These are phyloP conservation scores for Vitis rupestris DNA, from an alignment of 164 flowering plant species.

Conservation along the genomic window DNA sequence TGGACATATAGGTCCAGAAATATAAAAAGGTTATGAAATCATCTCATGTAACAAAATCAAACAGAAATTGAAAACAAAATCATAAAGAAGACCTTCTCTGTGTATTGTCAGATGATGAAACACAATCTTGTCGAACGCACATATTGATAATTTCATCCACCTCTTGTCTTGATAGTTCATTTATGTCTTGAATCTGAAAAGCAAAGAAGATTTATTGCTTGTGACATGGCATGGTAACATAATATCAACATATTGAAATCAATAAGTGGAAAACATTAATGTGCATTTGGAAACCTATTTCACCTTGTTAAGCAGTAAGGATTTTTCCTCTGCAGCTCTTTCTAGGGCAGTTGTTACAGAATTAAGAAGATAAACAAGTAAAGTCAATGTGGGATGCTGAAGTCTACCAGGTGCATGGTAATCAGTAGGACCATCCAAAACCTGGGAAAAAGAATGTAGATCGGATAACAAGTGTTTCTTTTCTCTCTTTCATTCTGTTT, in stretches of 20 bases:
- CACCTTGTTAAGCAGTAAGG: slow-evolving; percentile 75
- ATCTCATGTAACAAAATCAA: neutral
- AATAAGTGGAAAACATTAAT: neutral
- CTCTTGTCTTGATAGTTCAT: slow-evolving; percentile 93
- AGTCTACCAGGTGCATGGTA: slow-evolving; percentile 31
- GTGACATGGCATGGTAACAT: neutral
- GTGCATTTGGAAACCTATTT: neutral
- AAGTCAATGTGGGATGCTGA: slow-evolving; percentile 62
- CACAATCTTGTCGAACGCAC: slow-evolving; percentile 46
- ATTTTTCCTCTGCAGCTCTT: slow-evolving; percentile 84
- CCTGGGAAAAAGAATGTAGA: slow-evolving; percentile 35
- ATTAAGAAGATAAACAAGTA: slow-evolving; percentile 53
- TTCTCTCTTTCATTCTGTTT: no score
- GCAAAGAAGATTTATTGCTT: slow-evolving; percentile 1
- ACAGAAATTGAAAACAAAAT: neutral
- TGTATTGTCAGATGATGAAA: slow-evolving; percentile 68
- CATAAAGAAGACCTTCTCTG: slow-evolving; percentile 60
- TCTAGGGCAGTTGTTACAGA: slow-evolving; percentile 65
- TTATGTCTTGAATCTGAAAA: slow-evolving; percentile 80
- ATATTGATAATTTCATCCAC: slow-evolving; percentile 78
- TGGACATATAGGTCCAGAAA: no score
- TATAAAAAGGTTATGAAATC: no score
- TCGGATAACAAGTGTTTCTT: neutral
- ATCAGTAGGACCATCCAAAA: slow-evolving; percentile 45
- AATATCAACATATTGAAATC: neutral